These are phyloP conservation scores for Thozetella sp. DNA, from an alignment of 495 filamentous ascomycete genomes.

Conservation along the genomic window DNA sequence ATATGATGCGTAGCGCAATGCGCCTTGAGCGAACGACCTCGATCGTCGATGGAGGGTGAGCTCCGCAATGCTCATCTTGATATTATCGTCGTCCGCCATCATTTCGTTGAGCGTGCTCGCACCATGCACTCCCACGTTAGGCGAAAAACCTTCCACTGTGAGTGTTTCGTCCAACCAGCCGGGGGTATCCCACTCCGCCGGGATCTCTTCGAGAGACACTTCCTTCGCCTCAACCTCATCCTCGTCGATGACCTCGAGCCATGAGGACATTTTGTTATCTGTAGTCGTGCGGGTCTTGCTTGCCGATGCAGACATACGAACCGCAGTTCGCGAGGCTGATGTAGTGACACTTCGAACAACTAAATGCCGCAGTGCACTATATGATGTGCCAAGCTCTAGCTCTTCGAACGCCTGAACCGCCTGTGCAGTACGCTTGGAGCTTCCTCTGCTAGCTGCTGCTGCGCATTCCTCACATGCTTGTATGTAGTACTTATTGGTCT, in stretches of 20 bases:
- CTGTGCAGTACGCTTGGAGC: no score
- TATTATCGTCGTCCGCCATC: slow-evolving; percentile 26
- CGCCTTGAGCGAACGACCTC: slow-evolving; percentile 30
- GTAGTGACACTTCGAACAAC: slow-evolving; percentile 31
- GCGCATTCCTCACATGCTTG: slow-evolving; percentile 1
- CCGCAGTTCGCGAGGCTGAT: slow-evolving; percentile 30
- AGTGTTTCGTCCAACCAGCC: slow-evolving; percentile 30
- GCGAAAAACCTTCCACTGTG: slow-evolving; percentile 24
- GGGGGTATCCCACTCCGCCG: slow-evolving; percentile 23
- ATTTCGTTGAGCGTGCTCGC: slow-evolving; percentile 22
- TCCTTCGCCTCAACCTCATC: slow-evolving; percentile 9
- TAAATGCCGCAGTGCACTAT: slow-evolving; percentile 24
- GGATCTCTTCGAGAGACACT: slow-evolving; percentile 12
- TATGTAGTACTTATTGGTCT: slow-evolving; percentile 21
- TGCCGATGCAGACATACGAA: slow-evolving; percentile 6
- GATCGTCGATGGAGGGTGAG: slow-evolving; percentile 24
- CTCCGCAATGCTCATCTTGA: slow-evolving; percentile 19
- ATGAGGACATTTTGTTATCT: slow-evolving; percentile 16
- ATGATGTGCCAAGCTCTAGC: slow-evolving; percentile 24
- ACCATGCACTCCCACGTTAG: slow-evolving; percentile 15
- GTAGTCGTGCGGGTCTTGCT: slow-evolving; percentile 12
- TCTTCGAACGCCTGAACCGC: slow-evolving; percentile 27
- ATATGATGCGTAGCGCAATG: slow-evolving; percentile 26
- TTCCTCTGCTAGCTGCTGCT: no score
- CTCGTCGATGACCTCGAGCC: slow-evolving; percentile 8